These are phyloP conservation scores for Discostella pseudostelligera DNA, from an alignment of 108 stramenopile species.

Conservation along the genomic window DNA sequence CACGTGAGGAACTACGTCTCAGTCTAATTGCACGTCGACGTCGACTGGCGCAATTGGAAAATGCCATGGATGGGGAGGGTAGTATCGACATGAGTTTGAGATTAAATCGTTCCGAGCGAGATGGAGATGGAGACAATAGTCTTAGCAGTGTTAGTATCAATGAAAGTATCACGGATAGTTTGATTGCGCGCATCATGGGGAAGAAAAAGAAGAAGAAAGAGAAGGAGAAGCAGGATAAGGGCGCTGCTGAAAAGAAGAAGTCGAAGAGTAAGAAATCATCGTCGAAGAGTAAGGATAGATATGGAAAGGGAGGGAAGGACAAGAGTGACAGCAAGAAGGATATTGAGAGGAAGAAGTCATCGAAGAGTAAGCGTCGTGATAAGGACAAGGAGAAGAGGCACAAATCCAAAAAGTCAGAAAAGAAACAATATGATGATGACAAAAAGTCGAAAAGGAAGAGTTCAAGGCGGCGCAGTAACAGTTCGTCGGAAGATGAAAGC, in stretches of 20 bases:
- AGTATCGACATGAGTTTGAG: neutral
- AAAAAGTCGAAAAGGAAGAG: constrained; percentile 2
- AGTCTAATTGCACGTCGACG: constrained; percentile 5
- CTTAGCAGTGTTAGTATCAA: neutral
- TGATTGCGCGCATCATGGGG: neutral
- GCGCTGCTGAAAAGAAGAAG: constrained; percentile 5
- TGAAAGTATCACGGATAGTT: neutral
- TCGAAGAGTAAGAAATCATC: constrained; percentile 1
- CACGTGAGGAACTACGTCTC: neutral
- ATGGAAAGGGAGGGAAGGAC: constrained; percentile 4
- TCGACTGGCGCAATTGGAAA: constrained; percentile 7
- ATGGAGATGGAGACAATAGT: neutral
- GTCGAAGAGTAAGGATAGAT: constrained; percentile 4
- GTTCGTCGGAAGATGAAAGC: constrained; percentile 1
- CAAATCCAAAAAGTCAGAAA: constrained; percentile 3
- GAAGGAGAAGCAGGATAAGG: constrained; percentile 19
- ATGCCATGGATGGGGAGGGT: constrained; percentile 2
- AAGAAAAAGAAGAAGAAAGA: constrained; percentile 16
- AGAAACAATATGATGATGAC: constrained; percentile 1
- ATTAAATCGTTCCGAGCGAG: neutral
- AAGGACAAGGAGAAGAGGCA: constrained; percentile 2
- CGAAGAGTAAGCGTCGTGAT: neutral
- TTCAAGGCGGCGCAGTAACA: constrained; percentile 11
- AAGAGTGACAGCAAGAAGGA: constrained; percentile 8
- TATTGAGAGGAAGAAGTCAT: constrained; percentile 10